phyloP scores from a whole-genome alignment of 2,329 filamentous ascomycete species.

The Curvularia sp. region DNA sequence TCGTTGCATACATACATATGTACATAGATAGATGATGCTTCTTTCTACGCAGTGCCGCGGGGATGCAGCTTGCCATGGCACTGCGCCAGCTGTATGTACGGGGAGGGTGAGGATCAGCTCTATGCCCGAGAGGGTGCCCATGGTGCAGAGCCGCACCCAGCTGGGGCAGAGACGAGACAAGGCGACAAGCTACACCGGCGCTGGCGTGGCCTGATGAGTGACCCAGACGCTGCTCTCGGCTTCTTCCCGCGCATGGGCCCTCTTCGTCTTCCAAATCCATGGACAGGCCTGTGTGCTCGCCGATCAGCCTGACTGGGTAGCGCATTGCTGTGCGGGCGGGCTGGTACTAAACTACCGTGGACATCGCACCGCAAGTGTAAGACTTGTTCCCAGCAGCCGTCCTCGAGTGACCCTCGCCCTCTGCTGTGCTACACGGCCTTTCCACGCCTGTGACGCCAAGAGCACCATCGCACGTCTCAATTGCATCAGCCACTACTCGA shows the following conservation, averaged over 20 bases:
- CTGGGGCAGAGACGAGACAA: constrained; percentile 18
- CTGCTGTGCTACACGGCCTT: constrained; percentile 27
- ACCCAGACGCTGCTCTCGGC: constrained; percentile 16
- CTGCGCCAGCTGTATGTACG: constrained; percentile 8
- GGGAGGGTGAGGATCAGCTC: constrained; percentile 7
- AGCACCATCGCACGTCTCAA: constrained; percentile 43
- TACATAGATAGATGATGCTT: background rate
- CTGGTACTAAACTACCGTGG: constrained; percentile 29
- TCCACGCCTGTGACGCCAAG: constrained; percentile 35
- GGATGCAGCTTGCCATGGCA: constrained; percentile 6
- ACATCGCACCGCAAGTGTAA: constrained; percentile 35
- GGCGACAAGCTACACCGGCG: constrained; percentile 3
- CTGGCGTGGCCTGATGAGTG: constrained; percentile 19
- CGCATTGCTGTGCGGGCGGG: constrained; percentile 22
- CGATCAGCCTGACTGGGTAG: constrained; percentile 17
- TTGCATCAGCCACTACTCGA: constrained; percentile 19
- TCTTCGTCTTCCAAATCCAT: constrained; percentile 42
- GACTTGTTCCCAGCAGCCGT: constrained; percentile 24
- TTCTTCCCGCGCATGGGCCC: constrained; percentile 22
- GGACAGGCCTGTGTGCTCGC: constrained; percentile 33
- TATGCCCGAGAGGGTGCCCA: too few species aligned
- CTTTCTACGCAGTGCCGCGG: constrained; percentile 10
- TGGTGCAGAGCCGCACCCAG: constrained; percentile 27
- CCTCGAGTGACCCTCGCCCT: constrained; percentile 25
- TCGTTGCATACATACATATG: background rate